Base-by-base conservation (phyloP, 1,284 basidiomycete species). In the Austropuccinia psidii region DNA sequence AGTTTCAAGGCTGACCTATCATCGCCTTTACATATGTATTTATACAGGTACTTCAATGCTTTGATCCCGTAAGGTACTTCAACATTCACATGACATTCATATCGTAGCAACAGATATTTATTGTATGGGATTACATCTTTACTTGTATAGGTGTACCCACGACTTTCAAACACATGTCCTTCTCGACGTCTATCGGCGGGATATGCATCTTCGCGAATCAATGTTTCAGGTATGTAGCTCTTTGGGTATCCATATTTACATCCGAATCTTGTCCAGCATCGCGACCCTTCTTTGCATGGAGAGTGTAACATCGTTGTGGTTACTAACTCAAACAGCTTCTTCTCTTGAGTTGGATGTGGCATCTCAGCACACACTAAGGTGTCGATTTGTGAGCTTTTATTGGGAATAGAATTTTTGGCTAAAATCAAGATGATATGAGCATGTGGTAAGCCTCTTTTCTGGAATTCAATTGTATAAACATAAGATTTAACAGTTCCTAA, bases 381-480 rank as follows among this genome's bases (percentile, higher is more conserved):
- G n/a, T 69, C 66, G 19, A 58, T 35, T 2, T 8, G 2, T 2
- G 3, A 21, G 2, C 21, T 19, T 0, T 50, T 58, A 4, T 5
- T 11, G 0, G 21, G 66, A 8, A 24, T 41, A 4, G 13, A n/a
- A 2, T 11, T 24, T 1, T 5, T 2, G 9, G 27, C 24, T 21
- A 57, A 27, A 27, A 43, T 57, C 2, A 58, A 9, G 21, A 69
- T 45, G 1, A 58, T 9, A 70, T 86, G 85, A 75, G 83, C 81
- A 64, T 85, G 84, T 2, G 84, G 84, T 0, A 85, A 79, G 0
- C 84, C 83, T 0, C 82, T 77, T 73, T 85, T 86, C 75, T 86
- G 85, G 65, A 84, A 86, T 75, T 86, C 83, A 73, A 85, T 83
- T 0, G 81, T 81, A 69, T 83, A 83, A 0, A 86, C 81, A 73